phyloP scores from a whole-genome alignment of 2,329 filamentous ascomycete genomes.

The Polytolypa hystricis region DNA sequence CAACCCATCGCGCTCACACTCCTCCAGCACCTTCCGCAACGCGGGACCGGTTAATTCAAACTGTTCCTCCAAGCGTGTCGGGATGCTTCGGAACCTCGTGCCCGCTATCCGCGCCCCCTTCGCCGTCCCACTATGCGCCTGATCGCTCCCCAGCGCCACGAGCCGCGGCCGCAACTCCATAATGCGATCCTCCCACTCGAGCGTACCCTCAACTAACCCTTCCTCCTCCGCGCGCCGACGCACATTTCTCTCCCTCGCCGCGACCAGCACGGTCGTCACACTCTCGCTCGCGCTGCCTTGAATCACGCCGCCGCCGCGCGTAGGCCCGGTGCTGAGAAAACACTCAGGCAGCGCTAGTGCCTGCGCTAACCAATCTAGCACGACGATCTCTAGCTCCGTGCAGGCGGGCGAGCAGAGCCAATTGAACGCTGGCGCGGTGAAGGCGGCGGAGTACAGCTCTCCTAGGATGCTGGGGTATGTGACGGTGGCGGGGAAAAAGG shows the following conservation, averaged over 20 bases:
- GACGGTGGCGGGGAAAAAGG: constrained; percentile 77
- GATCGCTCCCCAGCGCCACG: constrained; percentile 68
- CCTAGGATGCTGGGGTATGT: constrained; percentile 78
- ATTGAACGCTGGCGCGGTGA: constrained; percentile 88
- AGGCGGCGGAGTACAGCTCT: constrained; percentile 82
- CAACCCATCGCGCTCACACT: constrained; percentile 56
- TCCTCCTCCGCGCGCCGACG: constrained; percentile 45
- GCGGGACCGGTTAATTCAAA: constrained; percentile 59
- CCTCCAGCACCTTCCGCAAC: constrained; percentile 51
- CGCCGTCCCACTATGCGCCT: constrained; percentile 72
- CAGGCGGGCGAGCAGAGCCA: constrained; percentile 91
- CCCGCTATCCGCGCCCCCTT: constrained; percentile 82
- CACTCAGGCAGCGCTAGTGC: constrained; percentile 61
- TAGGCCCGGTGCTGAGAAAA: constrained; percentile 59
- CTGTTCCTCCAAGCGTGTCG: constrained; percentile 49
- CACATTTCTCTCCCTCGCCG: constrained; percentile 71
- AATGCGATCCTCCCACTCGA: constrained; percentile 58
- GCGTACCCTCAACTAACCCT: constrained; percentile 32
- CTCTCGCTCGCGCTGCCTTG: constrained; percentile 86
- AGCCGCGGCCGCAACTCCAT: constrained; percentile 57
- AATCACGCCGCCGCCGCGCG: constrained; percentile 73
- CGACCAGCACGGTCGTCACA: constrained; percentile 74
- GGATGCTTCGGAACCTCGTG: constrained; percentile 63
- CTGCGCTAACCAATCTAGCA: constrained; percentile 82
- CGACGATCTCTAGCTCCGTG: constrained; percentile 85